Base-by-base conservation (phyloP, 2,329 filamentous ascomycete genomes). In the Aquanectria penicillioides region DNA sequence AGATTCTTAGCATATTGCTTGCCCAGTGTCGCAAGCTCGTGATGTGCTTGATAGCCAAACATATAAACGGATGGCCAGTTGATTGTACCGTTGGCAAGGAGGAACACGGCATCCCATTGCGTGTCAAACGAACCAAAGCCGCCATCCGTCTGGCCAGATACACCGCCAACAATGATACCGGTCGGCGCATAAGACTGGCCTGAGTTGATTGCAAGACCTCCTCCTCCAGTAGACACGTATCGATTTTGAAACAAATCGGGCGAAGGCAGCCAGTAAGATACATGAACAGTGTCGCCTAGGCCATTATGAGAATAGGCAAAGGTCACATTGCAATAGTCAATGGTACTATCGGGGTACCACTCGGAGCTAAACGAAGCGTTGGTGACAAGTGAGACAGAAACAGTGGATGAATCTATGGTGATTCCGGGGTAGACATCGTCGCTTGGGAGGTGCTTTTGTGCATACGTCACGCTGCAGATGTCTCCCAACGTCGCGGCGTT, bases 71-170 rank as follows among this genome's bases (percentile, higher is more conserved):
- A 64, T 5, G 75, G 68, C 69, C 68, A 75, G 61, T 78, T 74
- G 37, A 75, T 59, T 4, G 77, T 78, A 5, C 76, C 76, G 44
- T 80, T 77, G 10, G 72, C 74, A 9, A 75, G 55, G 2, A 80
- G 70, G 56, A 76, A 73, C 3, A 69, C 75, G 3, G 56, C 66
- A 52, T 80, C 75, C 25, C 71, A 77, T 22, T 75, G 68, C 18
- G 71, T 77, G 40, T 72, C 65, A 65, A 83, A 83, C 20, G 73
- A 71, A 23, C 81, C 81, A 62, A 83, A 84, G 2, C 83, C 82
- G 12, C 79, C 82, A 57, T 83, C 79, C 0, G 82, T 84, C 22
- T 75, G 69, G 22, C 81, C 81, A 6, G 78, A 74, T 2, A 78
- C 80, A 34, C 80, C 81, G n/a, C 81, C 81, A 44, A 81, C 80